phyloP scores from a whole-genome alignment of 805 yeast genomes.

The Myxozyma mucilagina region DNA sequence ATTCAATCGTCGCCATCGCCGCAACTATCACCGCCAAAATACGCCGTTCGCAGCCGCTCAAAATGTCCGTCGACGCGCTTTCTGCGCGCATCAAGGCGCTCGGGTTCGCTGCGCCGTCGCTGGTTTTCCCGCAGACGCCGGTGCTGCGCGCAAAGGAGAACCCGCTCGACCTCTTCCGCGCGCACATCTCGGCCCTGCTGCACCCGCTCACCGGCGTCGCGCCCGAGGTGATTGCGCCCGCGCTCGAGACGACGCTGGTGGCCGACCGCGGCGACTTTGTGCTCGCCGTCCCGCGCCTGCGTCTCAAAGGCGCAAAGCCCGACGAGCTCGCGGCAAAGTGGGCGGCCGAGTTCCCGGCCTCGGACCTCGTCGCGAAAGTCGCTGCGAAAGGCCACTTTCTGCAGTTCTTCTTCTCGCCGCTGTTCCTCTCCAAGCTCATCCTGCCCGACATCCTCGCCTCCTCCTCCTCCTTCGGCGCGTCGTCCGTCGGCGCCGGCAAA shows the following conservation, averaged over 20 bases:
- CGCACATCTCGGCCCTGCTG: slow-evolving; percentile 80
- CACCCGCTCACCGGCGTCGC: slow-evolving; percentile 73
- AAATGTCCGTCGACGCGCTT: slow-evolving; percentile 8
- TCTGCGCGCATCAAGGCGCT: slow-evolving; percentile 10
- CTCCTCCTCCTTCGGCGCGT: slow-evolving; percentile 60
- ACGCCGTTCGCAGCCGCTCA: too few species aligned
- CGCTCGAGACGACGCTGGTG: slow-evolving; percentile 83
- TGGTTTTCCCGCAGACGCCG: slow-evolving; percentile 10
- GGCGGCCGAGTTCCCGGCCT: slow-evolving; percentile 74
- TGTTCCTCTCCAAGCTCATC: slow-evolving; percentile 65
- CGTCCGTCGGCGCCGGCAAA: slow-evolving; percentile 72
- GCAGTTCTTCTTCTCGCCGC: slow-evolving; percentile 79
- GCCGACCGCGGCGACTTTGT: slow-evolving; percentile 90
- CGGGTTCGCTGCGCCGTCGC: slow-evolving; percentile 19
- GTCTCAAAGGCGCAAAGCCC: slow-evolving; percentile 79
- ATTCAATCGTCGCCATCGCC: too few species aligned
- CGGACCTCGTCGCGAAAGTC: slow-evolving; percentile 66
- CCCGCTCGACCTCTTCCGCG: slow-evolving; percentile 84
- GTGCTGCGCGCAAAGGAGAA: slow-evolving; percentile 63
- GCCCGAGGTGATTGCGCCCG: slow-evolving; percentile 66
- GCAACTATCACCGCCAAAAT: too few species aligned
- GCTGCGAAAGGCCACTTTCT: slow-evolving; percentile 86
- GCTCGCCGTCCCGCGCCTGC: slow-evolving; percentile 86
- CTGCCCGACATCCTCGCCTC: slow-evolving; percentile 64
- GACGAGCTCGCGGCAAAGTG: slow-evolving; percentile 72